Percentiles rank a stretch among this genome's conserved stretches.
Conservation (phyloP, 208 protist genomes). For the Trichomonas tenax region DNA sequence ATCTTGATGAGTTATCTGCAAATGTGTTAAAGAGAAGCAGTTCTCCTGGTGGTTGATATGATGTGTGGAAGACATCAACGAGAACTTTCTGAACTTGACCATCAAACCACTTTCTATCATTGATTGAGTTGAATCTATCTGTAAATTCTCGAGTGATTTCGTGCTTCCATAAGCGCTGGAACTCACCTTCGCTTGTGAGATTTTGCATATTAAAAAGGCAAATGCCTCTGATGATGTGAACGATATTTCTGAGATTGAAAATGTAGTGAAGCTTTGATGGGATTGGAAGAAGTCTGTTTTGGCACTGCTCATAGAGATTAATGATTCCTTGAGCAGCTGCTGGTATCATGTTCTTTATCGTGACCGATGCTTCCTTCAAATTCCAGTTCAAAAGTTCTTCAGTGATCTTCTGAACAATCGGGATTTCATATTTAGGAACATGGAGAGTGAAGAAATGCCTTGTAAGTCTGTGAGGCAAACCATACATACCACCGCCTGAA, state of each 20-base stretch:
- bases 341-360: background rate
- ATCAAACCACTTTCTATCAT: constrained; percentile 68
- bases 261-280: constrained; percentile 90
- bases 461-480: constrained; percentile 78
- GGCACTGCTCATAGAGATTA: constrained; percentile 33
- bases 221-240: constrained; percentile 56
- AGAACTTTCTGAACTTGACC: background rate
- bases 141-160: constrained; percentile 81
- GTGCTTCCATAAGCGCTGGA: constrained; percentile 69
- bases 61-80: background rate
- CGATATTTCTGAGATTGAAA: constrained; percentile 87
- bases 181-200: constrained; percentile 38
- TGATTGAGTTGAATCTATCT: constrained; percentile 73
- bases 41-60: background rate
- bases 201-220: constrained; percentile 6
- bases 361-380: background rate
- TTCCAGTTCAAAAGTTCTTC: constrained; percentile 35
- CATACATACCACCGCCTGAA: constrained; percentile 68
- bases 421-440: background rate
- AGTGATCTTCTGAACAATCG: constrained; percentile 44
- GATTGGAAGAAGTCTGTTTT: constrained; percentile 63
- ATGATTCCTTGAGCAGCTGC: constrained; percentile 35
- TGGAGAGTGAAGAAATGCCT: constrained; percentile 79
- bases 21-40: constrained; percentile 33
- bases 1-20: constrained; percentile 17